Evolutionary conservation across 805 yeast genomes (phyloP), one percentile per base, ranked within the genome.

Genomic region (Lipomyces spencermartinsiae): DNA sequence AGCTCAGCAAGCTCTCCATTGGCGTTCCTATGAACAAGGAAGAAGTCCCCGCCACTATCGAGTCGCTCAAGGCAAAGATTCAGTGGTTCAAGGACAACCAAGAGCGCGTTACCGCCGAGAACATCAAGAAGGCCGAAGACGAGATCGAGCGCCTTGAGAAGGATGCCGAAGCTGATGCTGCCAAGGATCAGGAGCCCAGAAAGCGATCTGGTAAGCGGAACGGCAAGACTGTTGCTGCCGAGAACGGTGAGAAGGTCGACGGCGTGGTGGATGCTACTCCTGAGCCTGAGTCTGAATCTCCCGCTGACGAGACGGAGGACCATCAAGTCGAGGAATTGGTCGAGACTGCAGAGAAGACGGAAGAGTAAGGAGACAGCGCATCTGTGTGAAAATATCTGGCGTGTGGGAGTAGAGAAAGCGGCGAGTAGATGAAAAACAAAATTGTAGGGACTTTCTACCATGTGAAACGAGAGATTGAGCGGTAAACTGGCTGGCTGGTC

Each of bases 21-120:
- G 83, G 90, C 59, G 85, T 93, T 71, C 99, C 99, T 77, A 83
- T 89, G 68, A 84, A 88, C 74, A 81, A 85, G 71, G 95, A 88
- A 19, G 94, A 91, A 64, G 87, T 89, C 72, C 83, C 89, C 39
- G 80, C 80, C 58, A 86, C 94, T 71, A 79, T 91, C 75, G 87
- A 83, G 62, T 82, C 86, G 73, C 86, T 94, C 80, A 87, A 88
- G 83, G 85, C 83, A 74, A 93, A 95, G 79, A 86, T 91, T 76
- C 83, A 81, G 66, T 87, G 87, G 71, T 90, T 86, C 81, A 82
- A 85, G 79, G 83, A 84, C 61, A 87, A 88, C 80, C 97, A 92
- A 82, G 93, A 89, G 68, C 91, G 87, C 66, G 91, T 88, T 76
- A 92, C 98, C 68, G 85, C 87, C 78, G 85, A 86, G 79, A 89